Evolutionary conservation across 2,329 filamentous ascomycete species (phyloP).

Genomic region (Fusarium zealandicum): DNA sequence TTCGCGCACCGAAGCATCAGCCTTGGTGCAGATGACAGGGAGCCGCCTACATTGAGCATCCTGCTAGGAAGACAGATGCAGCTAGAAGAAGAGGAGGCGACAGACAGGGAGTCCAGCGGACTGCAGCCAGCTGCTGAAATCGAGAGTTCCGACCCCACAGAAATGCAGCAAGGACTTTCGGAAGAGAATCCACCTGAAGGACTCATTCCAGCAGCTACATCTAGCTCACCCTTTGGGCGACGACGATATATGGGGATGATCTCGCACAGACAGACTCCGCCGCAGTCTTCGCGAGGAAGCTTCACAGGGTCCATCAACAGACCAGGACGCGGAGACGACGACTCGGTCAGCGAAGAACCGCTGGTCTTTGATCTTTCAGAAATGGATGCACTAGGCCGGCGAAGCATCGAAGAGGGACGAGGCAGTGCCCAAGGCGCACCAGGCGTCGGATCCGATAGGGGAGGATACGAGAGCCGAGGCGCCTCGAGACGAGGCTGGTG

Average conservation of each 20-base stretch:
- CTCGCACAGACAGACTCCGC: constrained; percentile 52
- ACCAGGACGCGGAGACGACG: constrained; percentile 53
- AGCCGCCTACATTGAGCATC: constrained; percentile 70
- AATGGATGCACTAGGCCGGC: constrained; percentile 65
- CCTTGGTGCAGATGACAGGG: constrained; percentile 69
- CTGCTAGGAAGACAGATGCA: constrained; percentile 58
- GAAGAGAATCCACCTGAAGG: constrained; percentile 57
- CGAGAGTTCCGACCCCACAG: constrained; percentile 48
- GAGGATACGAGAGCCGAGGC: constrained; percentile 50
- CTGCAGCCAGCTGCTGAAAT: constrained; percentile 55
- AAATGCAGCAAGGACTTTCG: constrained; percentile 52
- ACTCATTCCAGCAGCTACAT: constrained; percentile 49
- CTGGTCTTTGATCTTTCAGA: constrained; percentile 78
- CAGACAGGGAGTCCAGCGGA: constrained; percentile 32
- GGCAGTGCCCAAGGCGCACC: constrained; percentile 46
- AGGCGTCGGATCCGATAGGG: constrained; percentile 47
- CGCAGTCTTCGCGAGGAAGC: constrained; percentile 55
- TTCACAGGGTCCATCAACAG: constrained; percentile 52
- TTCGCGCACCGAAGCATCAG: constrained; percentile 73
- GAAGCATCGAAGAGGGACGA: constrained; percentile 64
- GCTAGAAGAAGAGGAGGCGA: constrained; percentile 46
- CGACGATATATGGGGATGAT: constrained; percentile 56
- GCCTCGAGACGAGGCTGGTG: constrained; percentile 50
- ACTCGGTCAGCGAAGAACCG: constrained; percentile 70
- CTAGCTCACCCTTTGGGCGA: constrained; percentile 56